Conservation (phyloP, 192 early-diverging fungal genomes). For the Dissophora globulifera region DNA sequence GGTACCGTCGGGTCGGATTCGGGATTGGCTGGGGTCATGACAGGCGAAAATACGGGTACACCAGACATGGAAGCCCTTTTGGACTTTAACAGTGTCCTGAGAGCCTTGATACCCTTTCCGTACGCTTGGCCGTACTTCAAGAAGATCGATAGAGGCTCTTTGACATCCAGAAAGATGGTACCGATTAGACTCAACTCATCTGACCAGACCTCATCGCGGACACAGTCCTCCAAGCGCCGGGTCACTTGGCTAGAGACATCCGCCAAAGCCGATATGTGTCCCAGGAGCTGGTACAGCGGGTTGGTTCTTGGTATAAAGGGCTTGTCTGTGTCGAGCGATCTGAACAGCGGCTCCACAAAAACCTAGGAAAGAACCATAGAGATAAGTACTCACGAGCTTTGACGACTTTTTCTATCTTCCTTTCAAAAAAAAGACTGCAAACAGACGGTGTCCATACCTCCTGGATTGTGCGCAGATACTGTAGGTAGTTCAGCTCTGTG, state of each 20-base stretch:
- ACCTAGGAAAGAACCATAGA: too few species aligned
- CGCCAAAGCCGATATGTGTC: slow-evolving; percentile 23
- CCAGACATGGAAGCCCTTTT: slow-evolving; percentile 17
- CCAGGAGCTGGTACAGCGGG: slow-evolving; percentile 40
- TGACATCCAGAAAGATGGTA: slow-evolving; percentile 46
- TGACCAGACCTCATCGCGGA: slow-evolving; percentile 46
- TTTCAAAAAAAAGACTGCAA: too few species aligned
- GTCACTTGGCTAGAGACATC: slow-evolving; percentile 21
- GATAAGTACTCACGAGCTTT: too few species aligned
- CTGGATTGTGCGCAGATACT: slow-evolving; percentile 59
- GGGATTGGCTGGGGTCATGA: not conserved
- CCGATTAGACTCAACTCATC: slow-evolving; percentile 34
- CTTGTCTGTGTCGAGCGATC: slow-evolving; percentile 37
- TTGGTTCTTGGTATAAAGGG: slow-evolving; percentile 46
- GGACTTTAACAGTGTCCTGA: slow-evolving; percentile 40
- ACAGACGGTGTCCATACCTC: slow-evolving; percentile 36
- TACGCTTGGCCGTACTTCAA: slow-evolving; percentile 53
- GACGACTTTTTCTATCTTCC: too few species aligned
- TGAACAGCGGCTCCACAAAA: slow-evolving; percentile 41
- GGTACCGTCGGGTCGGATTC: not conserved
- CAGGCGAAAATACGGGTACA: not conserved
- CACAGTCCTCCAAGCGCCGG: slow-evolving; percentile 31
- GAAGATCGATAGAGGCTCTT: slow-evolving; percentile 44
- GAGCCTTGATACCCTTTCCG: slow-evolving; percentile 51
- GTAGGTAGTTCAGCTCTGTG: slow-evolving; percentile 61